Evolutionary conservation across 257 asterid genomes (phyloP).

Genomic region (Nicotiana obtusifolia): DNA sequence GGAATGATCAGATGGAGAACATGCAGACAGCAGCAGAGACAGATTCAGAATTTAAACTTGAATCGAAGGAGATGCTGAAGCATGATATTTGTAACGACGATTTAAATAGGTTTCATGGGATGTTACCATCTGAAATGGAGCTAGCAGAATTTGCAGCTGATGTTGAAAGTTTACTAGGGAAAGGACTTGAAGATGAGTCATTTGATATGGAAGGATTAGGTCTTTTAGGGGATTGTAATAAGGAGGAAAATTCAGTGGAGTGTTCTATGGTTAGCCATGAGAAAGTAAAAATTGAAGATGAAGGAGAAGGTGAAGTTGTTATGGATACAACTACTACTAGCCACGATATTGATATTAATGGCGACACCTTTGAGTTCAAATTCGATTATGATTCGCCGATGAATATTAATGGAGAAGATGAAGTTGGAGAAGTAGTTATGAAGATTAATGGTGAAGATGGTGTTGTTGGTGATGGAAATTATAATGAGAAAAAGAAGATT

Average conservation of each 20-base stretch:
- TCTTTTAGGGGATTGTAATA: slow-evolving; percentile 23
- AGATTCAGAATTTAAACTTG: background rate
- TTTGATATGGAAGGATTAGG: slow-evolving; percentile 70
- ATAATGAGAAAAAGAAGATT: slow-evolving; percentile 28
- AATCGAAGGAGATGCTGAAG: slow-evolving; percentile 8
- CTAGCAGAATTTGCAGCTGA: slow-evolving; percentile 80
- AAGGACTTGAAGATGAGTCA: slow-evolving; percentile 60
- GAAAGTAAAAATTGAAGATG: slow-evolving; percentile 46
- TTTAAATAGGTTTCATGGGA: slow-evolving; percentile 30
- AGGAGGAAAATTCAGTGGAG: slow-evolving; percentile 18
- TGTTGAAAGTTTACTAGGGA: slow-evolving; percentile 67
- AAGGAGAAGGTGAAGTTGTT: slow-evolving; percentile 15
- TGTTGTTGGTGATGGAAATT: background rate
- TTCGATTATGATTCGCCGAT: slow-evolving; percentile 44
- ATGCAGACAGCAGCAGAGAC: background rate
- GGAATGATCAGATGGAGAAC: slow-evolving; percentile 6
- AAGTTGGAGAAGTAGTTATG: slow-evolving; percentile 16
- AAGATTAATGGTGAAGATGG: background rate
- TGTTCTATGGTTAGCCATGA: slow-evolving; percentile 20
- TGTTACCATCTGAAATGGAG: slow-evolving; percentile 69
- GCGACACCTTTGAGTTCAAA: slow-evolving; percentile 47
- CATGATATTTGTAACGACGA: slow-evolving; percentile 6
- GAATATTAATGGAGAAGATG: slow-evolving; percentile 4
- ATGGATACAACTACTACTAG: background rate
- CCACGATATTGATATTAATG: slow-evolving; percentile 29